phyloP scores from a whole-genome alignment of 441 rosid genomes.

The Gossypium gossypioides region DNA sequence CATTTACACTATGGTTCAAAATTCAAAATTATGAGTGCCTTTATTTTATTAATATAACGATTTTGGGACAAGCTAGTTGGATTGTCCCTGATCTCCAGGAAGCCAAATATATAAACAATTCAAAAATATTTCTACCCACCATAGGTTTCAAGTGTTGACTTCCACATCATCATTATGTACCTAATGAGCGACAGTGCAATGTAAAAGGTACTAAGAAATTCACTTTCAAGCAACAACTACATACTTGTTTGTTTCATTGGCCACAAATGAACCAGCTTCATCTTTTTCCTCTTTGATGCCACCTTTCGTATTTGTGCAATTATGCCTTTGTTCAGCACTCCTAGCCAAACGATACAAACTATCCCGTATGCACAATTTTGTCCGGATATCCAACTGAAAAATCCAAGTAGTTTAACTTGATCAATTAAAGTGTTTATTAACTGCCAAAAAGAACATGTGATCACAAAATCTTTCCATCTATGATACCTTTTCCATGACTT shows the following conservation, averaged over 20 bases:
- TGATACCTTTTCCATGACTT: conserved; percentile 63
- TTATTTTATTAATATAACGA: neutral
- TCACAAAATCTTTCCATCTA: neutral
- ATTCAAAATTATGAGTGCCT: neutral
- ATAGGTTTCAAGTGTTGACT: neutral
- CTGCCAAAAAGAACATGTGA: neutral
- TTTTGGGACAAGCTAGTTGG: neutral
- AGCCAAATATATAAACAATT: neutral
- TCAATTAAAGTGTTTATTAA: conserved; percentile 8
- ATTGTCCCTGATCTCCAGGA: neutral
- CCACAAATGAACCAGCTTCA: conserved; percentile 23
- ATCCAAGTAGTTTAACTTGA: conserved; percentile 23
- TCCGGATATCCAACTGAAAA: conserved; percentile 73
- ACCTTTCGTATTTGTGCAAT: conserved; percentile 32
- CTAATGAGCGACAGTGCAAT: neutral
- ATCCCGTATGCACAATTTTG: conserved; percentile 83
- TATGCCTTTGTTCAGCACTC: conserved; percentile 79
- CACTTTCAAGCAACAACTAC: conserved; percentile 3
- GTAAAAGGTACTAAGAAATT: neutral
- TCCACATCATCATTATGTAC: neutral
- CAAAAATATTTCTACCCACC: neutral
- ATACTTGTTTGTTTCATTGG: conserved; percentile 58
- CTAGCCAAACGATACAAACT: conserved; percentile 79
- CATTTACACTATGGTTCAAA: neutral
- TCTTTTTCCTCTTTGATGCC: conserved; percentile 34